A percentile compares a stretch with the other conserved stretches of the same genome.
phyloP scores from a whole-genome alignment of 768 basidiomycete species.

The Vararia minispora region DNA sequence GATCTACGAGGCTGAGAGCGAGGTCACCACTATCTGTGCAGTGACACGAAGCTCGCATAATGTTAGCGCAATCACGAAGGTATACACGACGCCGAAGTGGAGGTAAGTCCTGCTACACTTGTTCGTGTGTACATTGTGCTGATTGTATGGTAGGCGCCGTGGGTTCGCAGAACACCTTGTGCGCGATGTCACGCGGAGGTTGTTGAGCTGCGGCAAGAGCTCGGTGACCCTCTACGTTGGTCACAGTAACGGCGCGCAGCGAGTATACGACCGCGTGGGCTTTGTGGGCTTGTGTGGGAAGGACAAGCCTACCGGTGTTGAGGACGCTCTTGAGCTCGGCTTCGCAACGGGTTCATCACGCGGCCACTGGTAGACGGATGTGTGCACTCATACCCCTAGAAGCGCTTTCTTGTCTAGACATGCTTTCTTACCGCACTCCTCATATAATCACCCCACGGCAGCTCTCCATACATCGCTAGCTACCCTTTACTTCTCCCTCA shows the following conservation, averaged over 20 bases:
- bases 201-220: conserved; percentile 32
- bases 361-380: conserved; percentile 39
- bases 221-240: conserved; percentile 46
- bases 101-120: too few species aligned
- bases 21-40: conserved; percentile 40
- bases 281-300: conserved; percentile 34
- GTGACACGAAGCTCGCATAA: conserved; percentile 39
- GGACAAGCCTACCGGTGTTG: conserved; percentile 27
- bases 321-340: conserved; percentile 43
- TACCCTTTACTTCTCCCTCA: too few species aligned
- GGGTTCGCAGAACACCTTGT: conserved; percentile 45
- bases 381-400: too few species aligned
- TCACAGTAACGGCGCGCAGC: conserved; percentile 36
- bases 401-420: too few species aligned
- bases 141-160: too few species aligned
- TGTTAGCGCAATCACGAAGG: conserved; percentile 47
- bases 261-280: conserved; percentile 43
- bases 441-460: too few species aligned
- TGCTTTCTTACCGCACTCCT: too few species aligned
- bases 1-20: conserved; percentile 34
- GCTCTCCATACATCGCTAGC: too few species aligned
- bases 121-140: too few species aligned
- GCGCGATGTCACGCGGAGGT: conserved; percentile 33
- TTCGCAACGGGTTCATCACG: conserved; percentile 30
- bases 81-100: conserved; percentile 37